Evolutionary conservation across 805 yeast genomes (phyloP), one percentile per base, ranked within the genome.

Genomic region (Saturnispora besseyi): DNA sequence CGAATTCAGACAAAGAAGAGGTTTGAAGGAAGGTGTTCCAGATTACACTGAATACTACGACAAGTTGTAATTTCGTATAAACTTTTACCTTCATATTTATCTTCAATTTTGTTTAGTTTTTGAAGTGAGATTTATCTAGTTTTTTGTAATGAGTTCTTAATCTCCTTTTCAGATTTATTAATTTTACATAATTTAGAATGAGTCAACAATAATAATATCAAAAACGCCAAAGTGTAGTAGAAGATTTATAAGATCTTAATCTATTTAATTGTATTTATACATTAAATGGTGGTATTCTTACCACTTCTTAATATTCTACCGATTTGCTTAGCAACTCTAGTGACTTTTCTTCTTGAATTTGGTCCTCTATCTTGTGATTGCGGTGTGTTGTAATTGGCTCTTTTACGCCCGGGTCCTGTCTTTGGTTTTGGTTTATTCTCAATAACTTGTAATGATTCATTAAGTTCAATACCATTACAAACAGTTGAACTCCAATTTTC

Each of bases 31-130:
- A 68, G 84, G 73, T 66, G 96, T 91, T 75, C 98, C 98, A 78
- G 96, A 95, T 74, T 93, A 91, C 87, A 96, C 88, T 80, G 97
- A 93, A 80, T 93, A 88, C 86, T 90, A 90, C 78, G 95, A 85
- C 76, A 85, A 84, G 76, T 83, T 85, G 76, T 85, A 82, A 73
- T 67, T 53, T 42, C 30, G 37, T 44, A 47, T n/a, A 30, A 24
- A 11, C 40, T 28, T 31, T 30, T 45, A n/a, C 21, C 36, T 45
- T 33, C 37, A 36, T 43, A 38, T 36, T 50, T 41, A 45, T 45
- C 37, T 50, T 43, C 41, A 30, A 51, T 51, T 49, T 50, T 49
- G 49, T 51, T 50, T 56, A 51, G 49, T 54, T 55, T 46, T 47
- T 43, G 37, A 46, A 54, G 49, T 46, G 45, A 47, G 50, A 30